Evolutionary conservation across 805 yeast genomes (phyloP).

Genomic region (Kodamaea nitidulidarum): DNA sequence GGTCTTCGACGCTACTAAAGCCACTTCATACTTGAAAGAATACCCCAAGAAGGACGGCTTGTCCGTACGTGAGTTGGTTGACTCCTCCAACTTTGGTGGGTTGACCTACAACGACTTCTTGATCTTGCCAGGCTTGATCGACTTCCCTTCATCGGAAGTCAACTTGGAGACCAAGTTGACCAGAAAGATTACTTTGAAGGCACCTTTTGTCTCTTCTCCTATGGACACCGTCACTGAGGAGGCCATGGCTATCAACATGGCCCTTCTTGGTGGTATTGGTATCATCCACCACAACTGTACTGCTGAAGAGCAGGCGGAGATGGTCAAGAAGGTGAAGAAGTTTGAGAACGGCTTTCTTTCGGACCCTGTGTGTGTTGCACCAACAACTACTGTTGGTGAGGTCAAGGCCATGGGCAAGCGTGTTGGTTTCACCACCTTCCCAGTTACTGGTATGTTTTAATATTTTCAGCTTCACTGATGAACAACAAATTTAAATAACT

Average conservation of each 20-base stretch:
- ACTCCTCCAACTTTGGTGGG: slow-evolving; percentile 88
- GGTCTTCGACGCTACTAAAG: slow-evolving; percentile 48
- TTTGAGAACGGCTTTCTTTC: slow-evolving; percentile 96
- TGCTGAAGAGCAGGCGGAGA: slow-evolving; percentile 95
- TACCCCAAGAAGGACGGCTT: slow-evolving; percentile 82
- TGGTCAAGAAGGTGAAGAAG: slow-evolving; percentile 95
- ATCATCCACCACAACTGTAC: slow-evolving; percentile 96
- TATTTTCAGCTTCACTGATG: slow-evolving; percentile 43
- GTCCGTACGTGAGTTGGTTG: slow-evolving; percentile 78
- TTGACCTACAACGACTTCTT: slow-evolving; percentile 95
- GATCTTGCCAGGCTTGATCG: slow-evolving; percentile 90
- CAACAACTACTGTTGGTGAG: slow-evolving; percentile 73
- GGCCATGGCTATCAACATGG: slow-evolving; percentile 98
- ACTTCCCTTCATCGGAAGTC: slow-evolving; percentile 78
- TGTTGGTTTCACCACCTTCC: slow-evolving; percentile 95
- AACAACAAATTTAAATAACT: slow-evolving; percentile 65
- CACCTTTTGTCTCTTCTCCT: slow-evolving; percentile 97
- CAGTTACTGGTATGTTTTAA: slow-evolving; percentile 92
- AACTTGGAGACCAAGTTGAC: slow-evolving; percentile 82
- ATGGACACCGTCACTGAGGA: slow-evolving; percentile 99
- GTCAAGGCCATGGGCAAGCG: slow-evolving; percentile 64
- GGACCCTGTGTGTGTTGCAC: slow-evolving; percentile 84
- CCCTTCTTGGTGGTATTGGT: slow-evolving; percentile 98
- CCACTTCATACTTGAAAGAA: slow-evolving; percentile 60
- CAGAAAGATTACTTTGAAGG: slow-evolving; percentile 82